Percentiles rank a stretch among this genome's conserved stretches.
Conservation (phyloP, 192 early-diverging fungal species). For the Coemansia sp. region DNA sequence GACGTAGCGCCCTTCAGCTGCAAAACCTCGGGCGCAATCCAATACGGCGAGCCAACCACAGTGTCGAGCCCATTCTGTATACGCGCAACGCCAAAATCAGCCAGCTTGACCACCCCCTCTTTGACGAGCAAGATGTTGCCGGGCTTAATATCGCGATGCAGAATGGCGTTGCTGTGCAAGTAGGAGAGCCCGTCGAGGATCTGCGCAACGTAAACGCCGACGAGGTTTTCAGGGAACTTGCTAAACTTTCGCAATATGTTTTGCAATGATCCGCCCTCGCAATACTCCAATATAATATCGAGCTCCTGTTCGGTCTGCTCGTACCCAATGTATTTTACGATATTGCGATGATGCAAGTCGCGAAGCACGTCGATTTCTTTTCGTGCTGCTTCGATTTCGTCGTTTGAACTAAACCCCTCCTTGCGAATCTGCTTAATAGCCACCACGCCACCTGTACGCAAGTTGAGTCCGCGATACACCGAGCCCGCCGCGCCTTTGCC, state of each 20-base stretch:
- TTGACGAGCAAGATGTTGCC: constrained; percentile 71
- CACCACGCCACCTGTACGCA: constrained; percentile 64
- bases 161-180: constrained; percentile 56
- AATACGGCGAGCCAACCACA: constrained; percentile 72
- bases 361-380: constrained; percentile 85
- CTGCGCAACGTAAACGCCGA: constrained; percentile 68
- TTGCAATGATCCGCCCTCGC: constrained; percentile 72
- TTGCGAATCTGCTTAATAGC: constrained; percentile 71
- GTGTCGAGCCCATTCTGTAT: constrained; percentile 65
- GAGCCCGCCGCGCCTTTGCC: constrained; percentile 73
- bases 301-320: constrained; percentile 67
- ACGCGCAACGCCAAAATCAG: constrained; percentile 73
- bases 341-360: constrained; percentile 66
- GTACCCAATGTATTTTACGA: constrained; percentile 73
- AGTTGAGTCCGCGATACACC: constrained; percentile 67
- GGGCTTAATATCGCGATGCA: constrained; percentile 62
- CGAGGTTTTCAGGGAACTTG: constrained; percentile 68
- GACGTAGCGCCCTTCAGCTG: constrained; percentile 66
- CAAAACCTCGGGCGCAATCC: constrained; percentile 77
- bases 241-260: constrained; percentile 71
- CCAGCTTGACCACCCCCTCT: constrained; percentile 70
- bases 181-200: constrained; percentile 56
- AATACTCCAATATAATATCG: constrained; percentile 84
- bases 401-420: constrained; percentile 58
- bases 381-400: constrained; percentile 61